These are phyloP conservation scores for Pezicula radicicola DNA, from an alignment of 2,329 filamentous ascomycete species.

Conservation along the genomic window DNA sequence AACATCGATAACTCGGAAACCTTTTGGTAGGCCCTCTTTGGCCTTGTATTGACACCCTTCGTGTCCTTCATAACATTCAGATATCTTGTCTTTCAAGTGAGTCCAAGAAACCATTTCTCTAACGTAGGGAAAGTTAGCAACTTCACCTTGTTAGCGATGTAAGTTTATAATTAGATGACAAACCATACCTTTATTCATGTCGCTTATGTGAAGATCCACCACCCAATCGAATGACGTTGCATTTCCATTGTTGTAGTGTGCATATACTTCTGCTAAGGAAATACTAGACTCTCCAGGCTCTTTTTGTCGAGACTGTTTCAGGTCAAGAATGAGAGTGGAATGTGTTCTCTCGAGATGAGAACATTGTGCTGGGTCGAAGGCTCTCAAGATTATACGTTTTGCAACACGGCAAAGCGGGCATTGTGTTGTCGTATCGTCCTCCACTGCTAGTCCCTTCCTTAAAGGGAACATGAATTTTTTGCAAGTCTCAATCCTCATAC, in stretches of 20 bases:
- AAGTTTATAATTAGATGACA: not conserved
- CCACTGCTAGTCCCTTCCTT: not conserved
- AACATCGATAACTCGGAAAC: constrained; percentile 4
- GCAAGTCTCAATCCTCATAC: not conserved
- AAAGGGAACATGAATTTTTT: constrained; percentile 1
- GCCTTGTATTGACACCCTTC: not conserved
- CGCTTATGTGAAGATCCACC: constrained; percentile 1
- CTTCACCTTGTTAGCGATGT: constrained; percentile 1
- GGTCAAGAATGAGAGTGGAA: not conserved
- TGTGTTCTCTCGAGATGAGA: constrained; percentile 1
- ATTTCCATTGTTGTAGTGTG: not conserved
- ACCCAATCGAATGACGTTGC: not conserved
- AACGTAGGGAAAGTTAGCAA: not conserved
- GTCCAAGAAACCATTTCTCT: constrained; percentile 1
- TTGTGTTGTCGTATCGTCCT: not conserved
- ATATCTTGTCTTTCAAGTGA: not conserved
- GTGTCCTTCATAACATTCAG: not conserved
- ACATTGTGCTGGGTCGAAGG: not conserved
- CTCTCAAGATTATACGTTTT: not conserved
- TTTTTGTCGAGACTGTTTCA: not conserved
- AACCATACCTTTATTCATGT: not conserved
- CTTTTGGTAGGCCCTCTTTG: not conserved
- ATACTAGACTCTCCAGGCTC: not conserved
- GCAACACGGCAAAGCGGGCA: constrained; percentile 1
- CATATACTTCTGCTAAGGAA: not conserved